A percentile compares a stretch with the other conserved stretches of the same genome.
phyloP scores from a whole-genome alignment of 352 stramenopile species.

The Globisporangium sylvaticum region DNA sequence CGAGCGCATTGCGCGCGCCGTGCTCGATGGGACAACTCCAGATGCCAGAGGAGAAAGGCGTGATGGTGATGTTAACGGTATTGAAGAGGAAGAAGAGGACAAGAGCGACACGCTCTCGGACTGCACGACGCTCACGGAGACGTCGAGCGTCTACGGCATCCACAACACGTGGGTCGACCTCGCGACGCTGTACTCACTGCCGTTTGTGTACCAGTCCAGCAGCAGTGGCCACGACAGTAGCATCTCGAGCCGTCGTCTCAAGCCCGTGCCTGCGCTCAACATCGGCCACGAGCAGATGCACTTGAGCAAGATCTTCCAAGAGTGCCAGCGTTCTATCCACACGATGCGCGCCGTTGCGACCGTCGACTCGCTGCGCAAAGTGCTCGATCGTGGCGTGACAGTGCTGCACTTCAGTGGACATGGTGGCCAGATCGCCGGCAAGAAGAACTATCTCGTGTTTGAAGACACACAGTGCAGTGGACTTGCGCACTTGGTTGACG shows the following conservation, averaged over 20 bases:
- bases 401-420: constrained; percentile 81
- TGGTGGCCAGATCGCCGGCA: constrained; percentile 57
- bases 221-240: constrained; percentile 9
- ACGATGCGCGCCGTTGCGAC: constrained; percentile 72
- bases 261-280: constrained; percentile 63
- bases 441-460: constrained; percentile 66
- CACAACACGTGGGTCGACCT: constrained; percentile 82
- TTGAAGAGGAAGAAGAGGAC: constrained; percentile 40
- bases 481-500: constrained; percentile 66
- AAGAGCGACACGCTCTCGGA: constrained; percentile 78
- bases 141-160: constrained; percentile 69
- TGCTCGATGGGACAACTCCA: constrained; percentile 35
- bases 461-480: constrained; percentile 70
- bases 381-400: constrained; percentile 70
- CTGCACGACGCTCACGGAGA: constrained; percentile 65
- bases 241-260: constrained; percentile 31
- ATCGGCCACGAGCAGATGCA: constrained; percentile 62
- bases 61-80: not conserved
- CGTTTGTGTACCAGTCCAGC: constrained; percentile 54
- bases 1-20: constrained; percentile 51
- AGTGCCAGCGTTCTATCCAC: constrained; percentile 69
- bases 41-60: constrained; percentile 9
- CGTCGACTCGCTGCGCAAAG: constrained; percentile 67
- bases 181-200: constrained; percentile 66
- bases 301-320: constrained; percentile 70